phyloP scores from a whole-genome alignment of 208 protist species.

The Phytomonas sp. region DNA sequence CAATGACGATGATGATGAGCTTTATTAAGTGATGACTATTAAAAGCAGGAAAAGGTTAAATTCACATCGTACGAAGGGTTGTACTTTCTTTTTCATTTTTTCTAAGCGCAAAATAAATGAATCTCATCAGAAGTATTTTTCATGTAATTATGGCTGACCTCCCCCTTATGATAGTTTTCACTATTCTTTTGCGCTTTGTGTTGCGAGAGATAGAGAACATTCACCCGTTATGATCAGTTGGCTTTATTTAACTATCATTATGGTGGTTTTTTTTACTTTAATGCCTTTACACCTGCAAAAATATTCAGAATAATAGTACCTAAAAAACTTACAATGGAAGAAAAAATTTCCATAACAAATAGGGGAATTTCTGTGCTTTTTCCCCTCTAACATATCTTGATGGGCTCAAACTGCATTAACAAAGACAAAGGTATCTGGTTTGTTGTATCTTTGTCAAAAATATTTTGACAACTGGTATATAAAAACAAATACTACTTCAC shows the following conservation, averaged over 20 bases:
- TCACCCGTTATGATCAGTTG: not conserved
- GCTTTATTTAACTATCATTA: not conserved
- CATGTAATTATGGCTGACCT: not conserved
- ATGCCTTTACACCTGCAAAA: not conserved
- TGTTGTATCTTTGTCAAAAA: not conserved
- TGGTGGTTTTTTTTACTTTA: not conserved
- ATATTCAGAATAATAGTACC: not conserved
- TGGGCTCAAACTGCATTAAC: not conserved
- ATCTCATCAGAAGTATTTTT: not conserved
- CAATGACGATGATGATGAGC: conserved; percentile 49
- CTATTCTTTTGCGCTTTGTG: not conserved
- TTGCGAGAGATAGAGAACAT: not conserved
- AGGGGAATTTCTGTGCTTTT: not conserved
- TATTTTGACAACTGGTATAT: not conserved
- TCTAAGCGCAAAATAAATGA: not conserved
- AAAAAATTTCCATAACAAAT: not conserved
- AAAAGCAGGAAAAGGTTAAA: not conserved
- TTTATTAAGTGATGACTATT: conserved; percentile 10
- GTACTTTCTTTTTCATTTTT: not conserved
- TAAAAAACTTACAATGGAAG: not conserved
- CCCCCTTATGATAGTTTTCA: not conserved
- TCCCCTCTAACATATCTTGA: not conserved
- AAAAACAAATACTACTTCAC: not conserved
- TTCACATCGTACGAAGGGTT: not conserved
- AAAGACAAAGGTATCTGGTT: not conserved